These are phyloP conservation scores for Miscanthus lutarioriparius DNA, from an alignment of 176 grass and related monocot genomes.

Conservation along the genomic window DNA sequence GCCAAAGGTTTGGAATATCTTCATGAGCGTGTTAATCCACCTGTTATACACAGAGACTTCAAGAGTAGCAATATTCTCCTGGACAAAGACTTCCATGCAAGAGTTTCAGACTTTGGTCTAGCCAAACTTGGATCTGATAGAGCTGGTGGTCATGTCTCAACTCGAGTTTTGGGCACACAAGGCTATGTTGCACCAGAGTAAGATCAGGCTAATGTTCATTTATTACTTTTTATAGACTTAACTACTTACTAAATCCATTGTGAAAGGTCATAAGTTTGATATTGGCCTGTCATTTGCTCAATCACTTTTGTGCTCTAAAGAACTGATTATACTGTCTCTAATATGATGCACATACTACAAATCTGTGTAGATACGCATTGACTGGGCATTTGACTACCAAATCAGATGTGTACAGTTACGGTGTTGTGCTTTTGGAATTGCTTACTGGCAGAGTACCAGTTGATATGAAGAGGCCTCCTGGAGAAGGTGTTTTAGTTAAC, in stretches of 20 bases:
- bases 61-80: conserved; percentile 99
- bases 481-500: conserved; percentile 85
- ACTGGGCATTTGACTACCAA: conserved; percentile 97
- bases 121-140: conserved; percentile 96
- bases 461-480: conserved; percentile 86
- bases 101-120: conserved; percentile 95
- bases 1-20: conserved; percentile 97
- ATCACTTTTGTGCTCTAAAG: conserved; percentile 15
- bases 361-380: conserved; percentile 75
- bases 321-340: conserved; percentile 28
- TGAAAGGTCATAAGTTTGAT: conserved; percentile 20
- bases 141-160: conserved; percentile 96
- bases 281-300: background rate
- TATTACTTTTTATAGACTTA: conserved; percentile 3
- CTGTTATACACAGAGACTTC: conserved; percentile 96
- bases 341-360: conserved; percentile 1
- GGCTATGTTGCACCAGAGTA: conserved; percentile 99
- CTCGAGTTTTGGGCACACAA: conserved; percentile 88
- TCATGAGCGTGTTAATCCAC: conserved; percentile 81
- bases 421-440: conserved; percentile 94
- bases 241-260: background rate
- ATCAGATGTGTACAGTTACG: conserved; percentile 99
- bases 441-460: conserved; percentile 94
- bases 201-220: conserved; percentile 26
- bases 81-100: conserved; percentile 86